phyloP scores from a whole-genome alignment of 2,329 filamentous ascomycete species.

The Aspergillus nomiae region DNA sequence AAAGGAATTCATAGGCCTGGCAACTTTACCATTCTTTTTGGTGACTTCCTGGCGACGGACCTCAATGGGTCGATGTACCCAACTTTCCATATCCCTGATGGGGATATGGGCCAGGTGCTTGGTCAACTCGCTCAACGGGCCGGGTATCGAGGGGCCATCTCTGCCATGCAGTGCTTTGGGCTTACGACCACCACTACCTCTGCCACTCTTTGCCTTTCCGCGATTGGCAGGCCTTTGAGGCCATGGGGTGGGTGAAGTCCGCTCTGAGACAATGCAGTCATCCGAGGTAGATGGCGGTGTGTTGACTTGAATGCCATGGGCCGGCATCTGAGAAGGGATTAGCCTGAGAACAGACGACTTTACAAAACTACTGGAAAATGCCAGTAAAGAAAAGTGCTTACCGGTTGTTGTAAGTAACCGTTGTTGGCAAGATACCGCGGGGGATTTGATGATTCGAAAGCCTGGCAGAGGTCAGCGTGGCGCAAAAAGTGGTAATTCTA shows the following conservation, averaged over 20 bases:
- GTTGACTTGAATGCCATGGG: slow-evolving; percentile 21
- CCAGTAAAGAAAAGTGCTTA: slow-evolving; percentile 15
- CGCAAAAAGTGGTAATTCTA: background rate
- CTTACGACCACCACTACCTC: slow-evolving; percentile 16
- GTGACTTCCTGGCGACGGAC: slow-evolving; percentile 68
- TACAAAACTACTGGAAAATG: background rate
- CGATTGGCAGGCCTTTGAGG: slow-evolving; percentile 14
- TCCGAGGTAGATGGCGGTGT: slow-evolving; percentile 29
- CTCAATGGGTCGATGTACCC: slow-evolving; percentile 72
- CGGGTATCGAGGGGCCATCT: slow-evolving; percentile 13
- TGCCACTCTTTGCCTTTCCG: slow-evolving; percentile 16
- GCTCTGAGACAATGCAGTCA: slow-evolving; percentile 17
- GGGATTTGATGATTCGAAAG: slow-evolving; percentile 19
- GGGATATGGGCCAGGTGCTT: slow-evolving; percentile 52
- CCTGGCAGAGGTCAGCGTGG: slow-evolving; percentile 13
- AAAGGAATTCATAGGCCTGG: slow-evolving; percentile 95
- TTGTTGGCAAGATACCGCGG: slow-evolving; percentile 14
- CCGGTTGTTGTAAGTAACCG: slow-evolving; percentile 26
- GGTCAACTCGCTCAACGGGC: slow-evolving; percentile 32
- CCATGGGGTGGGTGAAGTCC: slow-evolving; percentile 21
- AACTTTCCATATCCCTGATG: slow-evolving; percentile 76
- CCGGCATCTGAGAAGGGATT: slow-evolving; percentile 16
- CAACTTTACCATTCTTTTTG: slow-evolving; percentile 74
- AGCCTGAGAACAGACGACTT: background rate
- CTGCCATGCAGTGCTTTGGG: slow-evolving; percentile 6